phyloP scores from a whole-genome alignment of 805 yeast genomes.

The Babjeviella inositovora region DNA sequence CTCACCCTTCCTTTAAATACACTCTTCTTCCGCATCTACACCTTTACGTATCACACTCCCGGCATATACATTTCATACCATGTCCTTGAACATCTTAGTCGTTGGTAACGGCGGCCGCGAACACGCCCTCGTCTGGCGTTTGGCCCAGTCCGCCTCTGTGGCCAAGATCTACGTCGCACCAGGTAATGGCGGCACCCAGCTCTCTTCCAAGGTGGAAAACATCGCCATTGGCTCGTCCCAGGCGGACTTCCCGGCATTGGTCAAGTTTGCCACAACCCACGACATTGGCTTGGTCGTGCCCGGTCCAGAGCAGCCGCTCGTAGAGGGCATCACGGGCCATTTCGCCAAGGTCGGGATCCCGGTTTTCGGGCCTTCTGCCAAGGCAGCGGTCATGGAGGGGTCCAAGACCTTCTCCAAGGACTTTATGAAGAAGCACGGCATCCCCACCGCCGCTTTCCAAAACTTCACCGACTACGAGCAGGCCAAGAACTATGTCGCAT shows the following conservation, averaged over 20 bases:
- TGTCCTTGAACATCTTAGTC: conserved; percentile 44
- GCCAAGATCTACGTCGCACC: conserved; percentile 79
- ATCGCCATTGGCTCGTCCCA: conserved; percentile 53
- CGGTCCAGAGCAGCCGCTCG: conserved; percentile 98
- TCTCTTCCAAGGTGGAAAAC: conserved; percentile 42
- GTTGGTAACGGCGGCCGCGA: conserved; percentile 99
- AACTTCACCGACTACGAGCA: conserved; percentile 65
- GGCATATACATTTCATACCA: too few relatives aligned
- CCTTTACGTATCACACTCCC: too few relatives aligned
- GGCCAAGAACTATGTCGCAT: conserved; percentile 57
- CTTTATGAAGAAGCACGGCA: conserved; percentile 81
- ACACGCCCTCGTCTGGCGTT: conserved; percentile 89
- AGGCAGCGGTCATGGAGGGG: conserved; percentile 93
- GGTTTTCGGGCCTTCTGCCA: conserved; percentile 88
- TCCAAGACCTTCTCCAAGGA: conserved; percentile 89
- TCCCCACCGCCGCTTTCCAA: conserved; percentile 87
- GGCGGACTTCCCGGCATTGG: conserved; percentile 53
- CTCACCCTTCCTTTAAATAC: too few relatives aligned
- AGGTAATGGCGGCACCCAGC: conserved; percentile 87
- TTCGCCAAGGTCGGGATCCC: conserved; percentile 81
- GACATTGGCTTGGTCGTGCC: conserved; percentile 69
- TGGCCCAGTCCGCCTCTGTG: conserved; percentile 64
- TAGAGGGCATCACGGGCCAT: conserved; percentile 70
- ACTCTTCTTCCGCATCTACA: too few relatives aligned
- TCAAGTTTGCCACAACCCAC: conserved; percentile 57